A percentile compares a stretch with the other conserved stretches of the same genome.
phyloP scores from a whole-genome alignment of 208 protist species.

The Trypanosomatidae sp. region DNA sequence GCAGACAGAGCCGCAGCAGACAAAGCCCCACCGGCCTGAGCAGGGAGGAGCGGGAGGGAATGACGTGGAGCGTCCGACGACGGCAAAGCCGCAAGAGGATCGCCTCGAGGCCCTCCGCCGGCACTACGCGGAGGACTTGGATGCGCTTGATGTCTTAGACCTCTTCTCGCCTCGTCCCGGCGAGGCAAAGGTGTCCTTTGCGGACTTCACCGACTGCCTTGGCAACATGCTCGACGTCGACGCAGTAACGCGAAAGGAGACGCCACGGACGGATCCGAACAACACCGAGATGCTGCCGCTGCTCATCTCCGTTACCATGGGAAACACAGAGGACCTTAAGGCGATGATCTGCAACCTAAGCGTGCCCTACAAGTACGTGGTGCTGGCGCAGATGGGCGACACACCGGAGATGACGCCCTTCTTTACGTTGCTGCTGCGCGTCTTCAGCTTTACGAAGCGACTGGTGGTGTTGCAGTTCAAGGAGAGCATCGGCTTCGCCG shows the following conservation, averaged over 20 bases:
- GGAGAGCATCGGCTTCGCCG: conserved; percentile 29
- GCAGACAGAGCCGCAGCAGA: too few species aligned
- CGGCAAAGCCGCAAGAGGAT: too few species aligned
- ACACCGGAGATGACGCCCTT: conserved; percentile 24
- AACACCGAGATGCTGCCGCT: conserved; percentile 3
- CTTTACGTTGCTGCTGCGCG: conserved; percentile 27
- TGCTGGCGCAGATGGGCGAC: conserved; percentile 31
- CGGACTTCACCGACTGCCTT: conserved; percentile 26
- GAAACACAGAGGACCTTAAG: conserved; percentile 35
- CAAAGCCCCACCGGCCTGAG: too few species aligned
- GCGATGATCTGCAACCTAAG: conserved; percentile 33
- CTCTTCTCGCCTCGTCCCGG: conserved; percentile 12
- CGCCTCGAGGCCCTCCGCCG: too few species aligned
- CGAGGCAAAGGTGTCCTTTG: conserved; percentile 26
- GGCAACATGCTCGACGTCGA: conserved; percentile 16
- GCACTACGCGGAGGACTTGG: too few species aligned
- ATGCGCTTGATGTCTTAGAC: conserved; percentile 17
- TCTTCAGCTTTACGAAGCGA: conserved; percentile 39
- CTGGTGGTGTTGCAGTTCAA: conserved; percentile 38
- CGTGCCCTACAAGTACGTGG: conserved; percentile 25
- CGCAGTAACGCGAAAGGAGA: conserved; percentile 7
- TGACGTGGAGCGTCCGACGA: too few species aligned
- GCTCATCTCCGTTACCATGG: conserved; percentile 20
- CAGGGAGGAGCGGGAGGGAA: too few species aligned
- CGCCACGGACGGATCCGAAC: neutral